These are phyloP conservation scores for Tillandsia leiboldiana DNA, from an alignment of 176 grass and related monocot species.

Conservation along the genomic window DNA sequence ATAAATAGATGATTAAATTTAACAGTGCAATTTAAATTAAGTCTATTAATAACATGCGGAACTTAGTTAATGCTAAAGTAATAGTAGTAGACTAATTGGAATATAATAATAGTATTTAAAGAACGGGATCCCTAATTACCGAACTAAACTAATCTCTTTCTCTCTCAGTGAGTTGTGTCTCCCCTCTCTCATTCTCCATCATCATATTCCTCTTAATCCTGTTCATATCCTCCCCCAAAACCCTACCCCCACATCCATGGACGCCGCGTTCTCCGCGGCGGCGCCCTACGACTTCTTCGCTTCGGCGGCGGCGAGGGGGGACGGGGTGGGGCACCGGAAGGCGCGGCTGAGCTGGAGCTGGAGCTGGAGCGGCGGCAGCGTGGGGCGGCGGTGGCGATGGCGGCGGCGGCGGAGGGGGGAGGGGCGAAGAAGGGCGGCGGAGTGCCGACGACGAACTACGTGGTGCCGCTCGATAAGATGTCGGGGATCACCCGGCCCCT, in stretches of 20 bases:
- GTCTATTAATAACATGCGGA: no score
- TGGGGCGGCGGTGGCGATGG: background rate
- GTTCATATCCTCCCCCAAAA: background rate
- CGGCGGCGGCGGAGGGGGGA: constrained; percentile 19
- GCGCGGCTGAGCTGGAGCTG: background rate
- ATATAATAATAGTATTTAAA: no score
- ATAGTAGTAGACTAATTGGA: no score
- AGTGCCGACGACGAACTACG: constrained; percentile 84
- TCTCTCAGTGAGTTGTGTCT: background rate
- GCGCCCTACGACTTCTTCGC: background rate
- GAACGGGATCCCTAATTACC: no score
- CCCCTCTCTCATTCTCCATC: no score
- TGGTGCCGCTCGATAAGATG: constrained; percentile 75
- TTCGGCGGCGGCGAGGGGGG: constrained; percentile 39
- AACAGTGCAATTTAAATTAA: no score
- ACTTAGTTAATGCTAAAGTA: no score
- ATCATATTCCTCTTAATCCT: background rate
- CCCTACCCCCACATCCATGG: background rate
- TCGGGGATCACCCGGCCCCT: constrained; percentile 67
- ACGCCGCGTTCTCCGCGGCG: background rate
- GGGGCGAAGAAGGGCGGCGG: constrained; percentile 13
- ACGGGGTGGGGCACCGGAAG: constrained; percentile 19
- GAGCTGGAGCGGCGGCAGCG: constrained; percentile 6
- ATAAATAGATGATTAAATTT: no score
- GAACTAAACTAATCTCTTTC: background rate